Evolutionary conservation across 805 yeast species (phyloP), one percentile per base, ranked within the genome.

Genomic region (Kodamaea jinghongensis): DNA sequence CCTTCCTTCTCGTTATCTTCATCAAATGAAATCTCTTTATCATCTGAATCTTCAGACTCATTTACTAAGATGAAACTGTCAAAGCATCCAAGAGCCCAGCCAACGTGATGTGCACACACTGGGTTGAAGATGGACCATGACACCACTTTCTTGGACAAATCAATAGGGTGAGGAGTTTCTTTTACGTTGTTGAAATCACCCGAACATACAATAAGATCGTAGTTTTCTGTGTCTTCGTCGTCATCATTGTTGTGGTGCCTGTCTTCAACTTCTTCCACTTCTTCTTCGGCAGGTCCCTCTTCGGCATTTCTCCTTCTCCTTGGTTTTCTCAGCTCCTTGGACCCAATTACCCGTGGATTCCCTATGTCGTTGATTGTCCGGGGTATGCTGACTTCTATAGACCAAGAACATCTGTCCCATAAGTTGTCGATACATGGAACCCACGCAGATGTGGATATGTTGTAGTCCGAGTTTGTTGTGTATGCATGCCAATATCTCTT

Each of bases 51-150:
- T 15, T 50, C 56, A 10, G 57, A 65, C 20, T 63, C 51, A 31
- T 72, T 76, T 6, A 79, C 59, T 22, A 88, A 51, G 0, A 79
- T 76, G 2, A 79, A 65, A 39, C 76, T 76, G 30, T 81, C 81
- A 58, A 91, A 93, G 2, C 96, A 83, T 0, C 98, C 99, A 3
- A 89, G 77, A 0, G 96, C 90, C 82, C 95, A 93, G 0, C 98
- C 98, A 14, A 93, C 71, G 60, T 91, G 97, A 50, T 90, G 97
- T 1, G 99, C 87, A 27, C 95, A 83, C 1, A 88, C 84, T 1
- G 98, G 96, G 40, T 82, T 86, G 54, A 81, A 82, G 6, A 86
- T 66, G 11, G 82, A 79, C 70, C 81, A 91, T 14, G 79, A 71
- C 36, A 78, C 88, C 1, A 82, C 71, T 50, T 89, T 91, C 55